Conservation (phyloP, 768 basidiomycete species). For the Lepiota brunneoincarnata region DNA sequence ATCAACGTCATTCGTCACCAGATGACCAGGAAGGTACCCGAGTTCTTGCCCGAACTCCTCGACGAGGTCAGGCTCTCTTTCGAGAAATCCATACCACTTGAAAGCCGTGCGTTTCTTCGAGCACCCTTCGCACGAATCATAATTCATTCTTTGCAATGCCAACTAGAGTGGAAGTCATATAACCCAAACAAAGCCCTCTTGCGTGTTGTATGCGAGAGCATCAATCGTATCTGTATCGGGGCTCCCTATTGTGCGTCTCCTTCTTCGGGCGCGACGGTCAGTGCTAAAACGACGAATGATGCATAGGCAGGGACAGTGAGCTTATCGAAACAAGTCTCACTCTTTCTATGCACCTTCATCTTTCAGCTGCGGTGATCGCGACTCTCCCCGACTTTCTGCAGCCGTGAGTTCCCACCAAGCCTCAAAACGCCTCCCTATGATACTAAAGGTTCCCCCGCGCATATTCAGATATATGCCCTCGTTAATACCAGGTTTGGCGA, state of each 20-base stretch:
- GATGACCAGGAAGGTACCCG: slow-evolving; percentile 36
- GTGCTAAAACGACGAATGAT: slow-evolving; percentile 19
- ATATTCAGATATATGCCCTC: no score
- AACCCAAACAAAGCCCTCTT: slow-evolving; percentile 22
- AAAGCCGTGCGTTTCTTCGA: slow-evolving; percentile 19
- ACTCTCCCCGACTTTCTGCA: no score
- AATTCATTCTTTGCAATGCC: background rate
- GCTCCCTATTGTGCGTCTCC: slow-evolving; percentile 39
- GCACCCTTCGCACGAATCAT: background rate
- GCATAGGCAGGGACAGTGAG: slow-evolving; percentile 39
- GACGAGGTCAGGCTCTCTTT: slow-evolving; percentile 43
- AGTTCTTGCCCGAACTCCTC: slow-evolving; percentile 34
- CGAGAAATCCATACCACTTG: slow-evolving; percentile 30
- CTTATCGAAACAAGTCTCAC: slow-evolving; percentile 15
- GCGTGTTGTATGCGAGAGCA: slow-evolving; percentile 36
- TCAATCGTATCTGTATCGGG: slow-evolving; percentile 48
- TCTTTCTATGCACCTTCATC: no score
- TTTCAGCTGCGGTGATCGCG: no score
- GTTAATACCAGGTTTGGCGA: no score
- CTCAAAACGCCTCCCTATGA: no score
- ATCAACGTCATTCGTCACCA: slow-evolving; percentile 26
- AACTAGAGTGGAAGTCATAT: slow-evolving; percentile 37
- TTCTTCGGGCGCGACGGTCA: background rate
- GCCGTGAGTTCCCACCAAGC: no score
- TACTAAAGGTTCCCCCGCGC: no score